Evolutionary conservation across 345 rosid genomes (phyloP).

Genomic region (Euclidium syriacum): DNA sequence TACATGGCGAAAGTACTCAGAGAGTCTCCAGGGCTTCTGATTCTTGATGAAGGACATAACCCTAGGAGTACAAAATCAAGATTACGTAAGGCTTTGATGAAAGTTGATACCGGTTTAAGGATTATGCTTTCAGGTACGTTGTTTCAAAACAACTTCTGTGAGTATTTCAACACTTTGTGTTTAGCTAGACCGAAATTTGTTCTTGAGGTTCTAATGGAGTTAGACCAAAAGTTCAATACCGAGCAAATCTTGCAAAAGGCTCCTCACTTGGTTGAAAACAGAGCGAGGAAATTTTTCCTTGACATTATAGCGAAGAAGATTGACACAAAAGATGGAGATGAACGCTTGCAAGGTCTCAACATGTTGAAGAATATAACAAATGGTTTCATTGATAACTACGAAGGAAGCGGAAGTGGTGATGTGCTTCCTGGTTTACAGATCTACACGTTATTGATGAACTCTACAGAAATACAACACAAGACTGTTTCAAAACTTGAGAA

Average conservation of each 20-base stretch:
- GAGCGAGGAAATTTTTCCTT: conserved; percentile 78
- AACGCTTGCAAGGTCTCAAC: conserved; percentile 67
- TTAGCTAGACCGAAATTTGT: conserved; percentile 84
- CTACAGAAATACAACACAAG: conserved; percentile 62
- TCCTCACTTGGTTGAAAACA: conserved; percentile 57
- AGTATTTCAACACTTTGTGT: conserved; percentile 87
- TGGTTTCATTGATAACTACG: conserved; percentile 74
- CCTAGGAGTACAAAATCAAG: conserved; percentile 93
- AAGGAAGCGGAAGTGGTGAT: conserved; percentile 47
- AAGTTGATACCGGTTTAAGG: conserved; percentile 69
- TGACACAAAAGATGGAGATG: conserved; percentile 53
- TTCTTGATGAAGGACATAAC: conserved; percentile 92
- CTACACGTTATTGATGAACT: conserved; percentile 84
- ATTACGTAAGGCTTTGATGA: conserved; percentile 85
- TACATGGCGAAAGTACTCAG: conserved; percentile 84
- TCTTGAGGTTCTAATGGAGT: conserved; percentile 53
- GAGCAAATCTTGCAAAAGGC: conserved; percentile 46
- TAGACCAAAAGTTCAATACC: conserved; percentile 57
- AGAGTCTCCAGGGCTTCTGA: conserved; percentile 79
- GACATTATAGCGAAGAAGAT: conserved; percentile 77
- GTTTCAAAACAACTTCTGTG: conserved; percentile 95
- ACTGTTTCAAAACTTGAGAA: conserved; percentile 55
- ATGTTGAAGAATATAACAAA: conserved; percentile 68
- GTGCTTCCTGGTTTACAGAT: conserved; percentile 85
- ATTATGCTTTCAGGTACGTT: conserved; percentile 84